A percentile compares a stretch with the other conserved stretches of the same genome.
Conservation (phyloP, 164 flowering plant genomes). For the Santalum album region DNA sequence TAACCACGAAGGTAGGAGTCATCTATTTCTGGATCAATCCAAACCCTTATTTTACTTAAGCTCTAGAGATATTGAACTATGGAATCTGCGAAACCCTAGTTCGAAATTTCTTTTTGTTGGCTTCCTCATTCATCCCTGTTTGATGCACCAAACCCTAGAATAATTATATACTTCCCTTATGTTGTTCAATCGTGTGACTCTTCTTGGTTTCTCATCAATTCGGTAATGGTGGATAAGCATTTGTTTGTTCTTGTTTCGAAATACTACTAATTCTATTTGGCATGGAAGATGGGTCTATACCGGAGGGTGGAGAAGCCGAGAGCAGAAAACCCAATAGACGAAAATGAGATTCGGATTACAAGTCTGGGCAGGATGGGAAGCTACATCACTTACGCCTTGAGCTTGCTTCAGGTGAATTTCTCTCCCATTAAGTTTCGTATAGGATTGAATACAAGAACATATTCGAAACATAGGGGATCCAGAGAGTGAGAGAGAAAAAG, state of each 20-base stretch:
- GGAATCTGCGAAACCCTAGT: neutral
- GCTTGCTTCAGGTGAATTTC: conserved; percentile 43
- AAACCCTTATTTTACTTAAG: neutral
- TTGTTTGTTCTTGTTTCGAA: too few relatives aligned
- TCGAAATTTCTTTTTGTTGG: too few relatives aligned
- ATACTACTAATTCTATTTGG: neutral
- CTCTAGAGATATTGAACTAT: neutral
- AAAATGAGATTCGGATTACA: conserved; percentile 77
- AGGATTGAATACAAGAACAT: too few relatives aligned
- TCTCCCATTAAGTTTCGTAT: too few relatives aligned
- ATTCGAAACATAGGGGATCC: too few relatives aligned
- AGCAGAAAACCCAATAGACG: conserved; percentile 64
- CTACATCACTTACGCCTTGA: conserved; percentile 81
- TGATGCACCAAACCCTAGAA: neutral
- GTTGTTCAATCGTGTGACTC: too few relatives aligned
- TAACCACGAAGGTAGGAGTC: neutral
- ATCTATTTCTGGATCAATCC: neutral
- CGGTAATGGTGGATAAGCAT: neutral
- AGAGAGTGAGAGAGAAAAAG: too few relatives aligned
- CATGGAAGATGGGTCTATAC: conserved; percentile 68
- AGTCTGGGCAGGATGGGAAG: conserved; percentile 78
- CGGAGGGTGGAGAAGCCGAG: conserved; percentile 82
- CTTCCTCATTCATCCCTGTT: neutral
- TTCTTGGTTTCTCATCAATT: neutral
- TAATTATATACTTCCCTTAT: too few relatives aligned